Percentiles rank a stretch among this genome's conserved stretches.
phyloP scores from a whole-genome alignment of 257 asterid species.

The Nicotiana attenuata region DNA sequence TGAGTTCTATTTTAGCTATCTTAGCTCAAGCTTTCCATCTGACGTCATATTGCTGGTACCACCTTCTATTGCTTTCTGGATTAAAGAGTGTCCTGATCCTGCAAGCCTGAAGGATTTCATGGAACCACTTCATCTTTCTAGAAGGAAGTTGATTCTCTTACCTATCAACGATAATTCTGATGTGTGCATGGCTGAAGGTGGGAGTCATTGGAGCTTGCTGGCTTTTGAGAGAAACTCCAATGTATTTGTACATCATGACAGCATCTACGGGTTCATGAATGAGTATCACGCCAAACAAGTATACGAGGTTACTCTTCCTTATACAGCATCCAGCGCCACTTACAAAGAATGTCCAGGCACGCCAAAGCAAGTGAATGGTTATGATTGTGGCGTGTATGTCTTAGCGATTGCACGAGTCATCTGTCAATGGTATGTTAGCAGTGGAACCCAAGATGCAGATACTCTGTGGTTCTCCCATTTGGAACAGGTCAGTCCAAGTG shows the following conservation, averaged over 20 bases:
- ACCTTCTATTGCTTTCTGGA: slow-evolving; percentile 82
- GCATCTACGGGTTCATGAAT: slow-evolving; percentile 35
- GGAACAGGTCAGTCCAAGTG: slow-evolving; percentile 43
- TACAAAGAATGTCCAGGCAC: slow-evolving; percentile 35
- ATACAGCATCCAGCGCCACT: slow-evolving; percentile 19
- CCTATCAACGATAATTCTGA: slow-evolving; percentile 72
- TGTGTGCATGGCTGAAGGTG: slow-evolving; percentile 64
- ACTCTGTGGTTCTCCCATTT: slow-evolving; percentile 45
- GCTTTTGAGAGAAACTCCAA: slow-evolving; percentile 47
- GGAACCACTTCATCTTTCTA: slow-evolving; percentile 56
- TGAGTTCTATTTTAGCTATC: slow-evolving; percentile 76
- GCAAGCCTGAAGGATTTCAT: slow-evolving; percentile 49
- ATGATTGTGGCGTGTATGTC: slow-evolving; percentile 81
- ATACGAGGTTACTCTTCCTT: slow-evolving; percentile 29
- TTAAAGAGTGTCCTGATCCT: slow-evolving; percentile 64
- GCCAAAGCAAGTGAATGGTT: slow-evolving; percentile 53
- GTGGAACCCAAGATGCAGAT: slow-evolving; percentile 18
- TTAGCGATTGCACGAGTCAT: slow-evolving; percentile 57
- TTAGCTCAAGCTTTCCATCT: slow-evolving; percentile 37
- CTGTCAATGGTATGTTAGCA: slow-evolving; percentile 49
- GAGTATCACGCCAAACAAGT: slow-evolving; percentile 36
- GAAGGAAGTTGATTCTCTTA: slow-evolving; percentile 53
- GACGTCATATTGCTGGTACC: slow-evolving; percentile 61
- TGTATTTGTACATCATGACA: slow-evolving; percentile 72
- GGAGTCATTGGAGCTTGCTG: slow-evolving; percentile 79